A percentile compares a stretch with the other conserved stretches of the same genome.
phyloP scores from a whole-genome alignment of 192 early-diverging fungal species.

The Mortierella antarctica region DNA sequence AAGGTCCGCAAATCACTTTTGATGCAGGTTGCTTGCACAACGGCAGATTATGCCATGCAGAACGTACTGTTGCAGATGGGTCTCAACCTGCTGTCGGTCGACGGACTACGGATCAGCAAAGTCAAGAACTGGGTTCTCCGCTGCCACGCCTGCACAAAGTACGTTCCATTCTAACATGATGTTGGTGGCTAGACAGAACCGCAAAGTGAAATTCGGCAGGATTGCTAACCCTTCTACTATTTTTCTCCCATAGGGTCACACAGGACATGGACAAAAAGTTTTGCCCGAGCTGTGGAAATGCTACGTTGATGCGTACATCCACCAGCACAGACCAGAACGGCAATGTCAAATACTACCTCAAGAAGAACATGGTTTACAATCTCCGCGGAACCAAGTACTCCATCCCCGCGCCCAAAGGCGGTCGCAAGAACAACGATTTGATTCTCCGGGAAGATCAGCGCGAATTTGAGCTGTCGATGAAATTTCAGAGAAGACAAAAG shows the following conservation, averaged over 20 bases:
- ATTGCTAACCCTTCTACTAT: background rate
- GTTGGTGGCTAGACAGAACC: background rate
- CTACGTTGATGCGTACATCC: slow-evolving; percentile 87
- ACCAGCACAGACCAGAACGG: slow-evolving; percentile 85
- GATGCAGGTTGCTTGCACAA: slow-evolving; percentile 89
- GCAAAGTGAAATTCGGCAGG: background rate
- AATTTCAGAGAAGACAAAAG: slow-evolving; percentile 61
- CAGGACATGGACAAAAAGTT: slow-evolving; percentile 90
- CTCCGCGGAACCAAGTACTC: slow-evolving; percentile 90
- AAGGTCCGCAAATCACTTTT: slow-evolving; percentile 30
- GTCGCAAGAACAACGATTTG: slow-evolving; percentile 77
- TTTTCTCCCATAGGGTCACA: slow-evolving; percentile 65
- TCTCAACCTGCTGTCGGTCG: slow-evolving; percentile 83
- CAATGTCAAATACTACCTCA: slow-evolving; percentile 83
- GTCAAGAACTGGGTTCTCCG: slow-evolving; percentile 92
- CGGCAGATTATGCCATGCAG: slow-evolving; percentile 96
- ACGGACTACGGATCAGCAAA: slow-evolving; percentile 80
- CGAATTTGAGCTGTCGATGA: slow-evolving; percentile 78
- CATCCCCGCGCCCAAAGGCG: slow-evolving; percentile 86
- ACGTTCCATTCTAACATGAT: background rate
- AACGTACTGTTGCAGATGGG: slow-evolving; percentile 96
- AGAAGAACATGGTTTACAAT: slow-evolving; percentile 92
- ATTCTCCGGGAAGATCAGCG: slow-evolving; percentile 93
- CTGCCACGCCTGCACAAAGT: slow-evolving; percentile 94
- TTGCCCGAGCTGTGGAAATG: slow-evolving; percentile 91